phyloP scores from a whole-genome alignment of 2,329 filamentous ascomycete species.

The Penicillium sp. region DNA sequence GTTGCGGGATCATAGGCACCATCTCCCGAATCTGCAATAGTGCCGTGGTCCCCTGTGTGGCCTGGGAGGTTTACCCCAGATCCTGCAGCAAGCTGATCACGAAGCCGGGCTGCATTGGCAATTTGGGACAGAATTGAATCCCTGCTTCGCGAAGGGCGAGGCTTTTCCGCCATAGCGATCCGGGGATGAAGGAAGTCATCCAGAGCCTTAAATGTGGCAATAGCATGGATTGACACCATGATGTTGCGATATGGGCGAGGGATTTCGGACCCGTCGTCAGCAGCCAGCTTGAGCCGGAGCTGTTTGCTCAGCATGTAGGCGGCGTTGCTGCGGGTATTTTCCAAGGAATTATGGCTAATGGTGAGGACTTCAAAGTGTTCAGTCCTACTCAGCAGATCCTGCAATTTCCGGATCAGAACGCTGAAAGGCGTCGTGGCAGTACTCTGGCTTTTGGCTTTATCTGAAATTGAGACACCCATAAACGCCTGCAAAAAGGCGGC shows the following conservation, averaged over 20 bases:
- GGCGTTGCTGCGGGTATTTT: constrained; percentile 84
- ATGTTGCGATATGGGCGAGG: constrained; percentile 86
- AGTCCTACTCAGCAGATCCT: constrained; percentile 91
- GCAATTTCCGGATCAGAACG: constrained; percentile 86
- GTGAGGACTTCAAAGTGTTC: constrained; percentile 98
- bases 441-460: constrained; percentile 62
- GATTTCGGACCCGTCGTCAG: constrained; percentile 83
- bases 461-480: constrained; percentile 69
- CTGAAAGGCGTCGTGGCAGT: constrained; percentile 80
- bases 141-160: constrained; percentile 58
- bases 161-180: constrained; percentile 76
- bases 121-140: constrained; percentile 69
- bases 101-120: constrained; percentile 67
- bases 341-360: constrained; percentile 87
- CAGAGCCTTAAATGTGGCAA: constrained; percentile 93
- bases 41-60: constrained; percentile 13
- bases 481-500: constrained; percentile 88
- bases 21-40: constrained; percentile 45
- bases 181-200: constrained; percentile 93
- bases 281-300: constrained; percentile 80
- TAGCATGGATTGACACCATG: constrained; percentile 97
- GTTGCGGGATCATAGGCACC: constrained; percentile 41
- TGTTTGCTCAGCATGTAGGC: constrained; percentile 97
- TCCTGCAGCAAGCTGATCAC: constrained; percentile 46
- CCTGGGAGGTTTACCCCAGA: constrained; percentile 18